These are phyloP conservation scores for Capniomyces stellatus DNA, from an alignment of 371 early-diverging fungal genomes.

Conservation along the genomic window DNA sequence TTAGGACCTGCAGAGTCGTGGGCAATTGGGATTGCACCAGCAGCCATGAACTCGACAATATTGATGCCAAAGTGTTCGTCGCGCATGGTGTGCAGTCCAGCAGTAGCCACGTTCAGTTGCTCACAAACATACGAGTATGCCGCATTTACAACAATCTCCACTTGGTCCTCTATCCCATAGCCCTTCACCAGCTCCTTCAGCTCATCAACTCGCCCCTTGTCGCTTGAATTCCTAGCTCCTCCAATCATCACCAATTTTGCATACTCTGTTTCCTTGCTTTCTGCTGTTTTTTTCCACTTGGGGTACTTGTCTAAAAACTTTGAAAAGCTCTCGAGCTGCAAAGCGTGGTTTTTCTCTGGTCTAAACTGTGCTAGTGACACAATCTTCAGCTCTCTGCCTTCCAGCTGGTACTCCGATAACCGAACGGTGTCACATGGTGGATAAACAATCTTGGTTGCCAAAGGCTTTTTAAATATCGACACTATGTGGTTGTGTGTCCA, in stretches of 20 bases:
- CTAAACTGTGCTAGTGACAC: constrained; percentile 87
- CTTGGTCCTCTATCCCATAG: constrained; percentile 44
- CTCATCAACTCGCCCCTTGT: constrained; percentile 44
- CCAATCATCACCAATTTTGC: constrained; percentile 18
- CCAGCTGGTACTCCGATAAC: constrained; percentile 31
- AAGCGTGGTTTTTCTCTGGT: constrained; percentile 81
- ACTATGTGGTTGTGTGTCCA: constrained; percentile 87
- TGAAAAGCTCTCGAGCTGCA: constrained; percentile 62
- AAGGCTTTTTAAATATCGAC: constrained; percentile 11
- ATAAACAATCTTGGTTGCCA: constrained; percentile 49
- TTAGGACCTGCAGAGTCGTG: constrained; percentile 90
- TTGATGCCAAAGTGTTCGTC: constrained; percentile 97
- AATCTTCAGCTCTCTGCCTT: constrained; percentile 33
- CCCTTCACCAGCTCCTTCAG: constrained; percentile 29
- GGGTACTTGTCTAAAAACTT: constrained; percentile 25
- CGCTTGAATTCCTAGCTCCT: constrained; percentile 63
- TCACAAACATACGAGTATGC: constrained; percentile 39
- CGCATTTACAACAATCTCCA: constrained; percentile 68
- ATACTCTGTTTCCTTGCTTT: constrained; percentile 5
- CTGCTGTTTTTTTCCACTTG: constrained; percentile 26
- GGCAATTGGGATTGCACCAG: constrained; percentile 76
- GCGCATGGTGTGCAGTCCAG: constrained; percentile 90
- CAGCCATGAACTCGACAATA: constrained; percentile 92
- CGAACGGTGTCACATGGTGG: constrained; percentile 82
- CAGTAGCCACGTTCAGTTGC: constrained; percentile 34